phyloP scores from a whole-genome alignment of 805 yeast genomes.

The Pichia manshurica region DNA sequence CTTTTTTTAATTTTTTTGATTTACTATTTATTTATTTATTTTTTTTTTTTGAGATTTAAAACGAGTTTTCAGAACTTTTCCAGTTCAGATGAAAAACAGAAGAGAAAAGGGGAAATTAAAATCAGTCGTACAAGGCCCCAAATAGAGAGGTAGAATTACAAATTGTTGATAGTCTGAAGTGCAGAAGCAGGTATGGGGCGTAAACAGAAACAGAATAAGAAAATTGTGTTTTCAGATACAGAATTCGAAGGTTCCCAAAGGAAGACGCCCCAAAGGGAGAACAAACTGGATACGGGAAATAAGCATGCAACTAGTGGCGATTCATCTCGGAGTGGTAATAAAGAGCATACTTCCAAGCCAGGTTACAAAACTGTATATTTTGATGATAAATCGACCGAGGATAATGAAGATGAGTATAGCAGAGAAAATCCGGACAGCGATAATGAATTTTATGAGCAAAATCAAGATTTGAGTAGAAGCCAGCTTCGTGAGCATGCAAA shows the following conservation, averaged over 20 bases:
- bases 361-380: slow-evolving; percentile 20
- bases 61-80: too few species aligned
- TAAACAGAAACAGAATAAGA: slow-evolving; percentile 23
- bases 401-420: slow-evolving; percentile 16
- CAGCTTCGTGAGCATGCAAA: slow-evolving; percentile 36
- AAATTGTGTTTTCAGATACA: slow-evolving; percentile 22
- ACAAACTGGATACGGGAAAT: background rate
- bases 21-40: background rate
- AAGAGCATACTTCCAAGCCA: background rate
- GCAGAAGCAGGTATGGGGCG: slow-evolving; percentile 1
- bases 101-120: too few species aligned
- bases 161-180: too few species aligned
- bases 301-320: background rate
- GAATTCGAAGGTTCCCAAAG: slow-evolving; percentile 3
- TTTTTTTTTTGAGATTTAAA: background rate
- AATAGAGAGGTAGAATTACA: too few species aligned
- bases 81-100: too few species aligned
- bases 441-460: slow-evolving; percentile 15
- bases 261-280: background rate
- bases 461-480: slow-evolving; percentile 5
- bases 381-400: slow-evolving; percentile 22
- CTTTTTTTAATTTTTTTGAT: too few species aligned
- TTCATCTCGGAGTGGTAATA: background rate
- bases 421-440: slow-evolving; percentile 20
- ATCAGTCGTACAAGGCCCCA: too few species aligned